Evolutionary conservation across 1,284 basidiomycete species (phyloP).

Genomic region (Ceratobasidium theobromae): DNA sequence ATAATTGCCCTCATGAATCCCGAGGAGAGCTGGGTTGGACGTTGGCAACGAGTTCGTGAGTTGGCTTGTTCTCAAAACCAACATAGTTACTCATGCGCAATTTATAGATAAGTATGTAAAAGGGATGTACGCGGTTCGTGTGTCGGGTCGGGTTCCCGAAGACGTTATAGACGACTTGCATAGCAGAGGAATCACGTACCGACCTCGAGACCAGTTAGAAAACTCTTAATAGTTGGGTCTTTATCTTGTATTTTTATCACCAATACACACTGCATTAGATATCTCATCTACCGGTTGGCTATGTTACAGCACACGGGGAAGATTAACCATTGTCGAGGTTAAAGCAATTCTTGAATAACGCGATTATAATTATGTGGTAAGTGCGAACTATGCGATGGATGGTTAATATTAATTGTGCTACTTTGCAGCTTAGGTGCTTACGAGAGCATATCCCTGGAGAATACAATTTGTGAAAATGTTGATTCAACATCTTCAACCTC

Average conservation of each 20-base stretch:
- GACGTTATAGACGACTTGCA: constrained; percentile 81
- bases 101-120: constrained; percentile 75
- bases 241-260: constrained; percentile 1
- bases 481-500: constrained; percentile 71
- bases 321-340: constrained; percentile 2
- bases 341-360: constrained; percentile 64
- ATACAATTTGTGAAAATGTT: constrained; percentile 79
- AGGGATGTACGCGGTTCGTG: constrained; percentile 86
- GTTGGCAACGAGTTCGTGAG: constrained; percentile 88
- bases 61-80: constrained; percentile 39
- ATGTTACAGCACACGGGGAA: neutral
- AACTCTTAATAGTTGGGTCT: constrained; percentile 11
- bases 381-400: constrained; percentile 50
- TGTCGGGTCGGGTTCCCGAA: constrained; percentile 82
- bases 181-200: constrained; percentile 74
- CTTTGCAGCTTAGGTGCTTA: constrained; percentile 37
- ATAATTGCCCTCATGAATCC: constrained; percentile 88
- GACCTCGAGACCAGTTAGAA: constrained; percentile 63
- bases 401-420: neutral
- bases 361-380: constrained; percentile 67
- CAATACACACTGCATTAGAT: neutral
- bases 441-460: constrained; percentile 79
- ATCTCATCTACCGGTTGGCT: neutral
- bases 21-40: constrained; percentile 90
- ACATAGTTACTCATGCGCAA: neutral